Percentiles rank a stretch among this genome's conserved stretches.
Evolutionary conservation across 495 filamentous ascomycete species (phyloP).

Genomic region (Aspergillus mulundensis): DNA sequence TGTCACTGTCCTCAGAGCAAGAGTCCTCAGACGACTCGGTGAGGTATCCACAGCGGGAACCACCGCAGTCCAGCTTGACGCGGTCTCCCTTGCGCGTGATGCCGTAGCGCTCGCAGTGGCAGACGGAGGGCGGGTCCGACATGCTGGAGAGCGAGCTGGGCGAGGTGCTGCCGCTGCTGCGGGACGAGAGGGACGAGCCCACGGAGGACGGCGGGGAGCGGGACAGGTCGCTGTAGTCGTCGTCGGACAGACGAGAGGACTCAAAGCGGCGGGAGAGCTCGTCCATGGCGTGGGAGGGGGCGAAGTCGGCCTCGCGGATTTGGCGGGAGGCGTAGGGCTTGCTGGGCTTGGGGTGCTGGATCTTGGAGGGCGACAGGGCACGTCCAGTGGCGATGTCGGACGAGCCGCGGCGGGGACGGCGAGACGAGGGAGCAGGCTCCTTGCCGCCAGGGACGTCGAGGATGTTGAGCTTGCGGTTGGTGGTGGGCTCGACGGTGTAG

Average conservation of each 20-base stretch:
- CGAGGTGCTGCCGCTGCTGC: slow-evolving; percentile 66
- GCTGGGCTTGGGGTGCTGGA: slow-evolving; percentile 83
- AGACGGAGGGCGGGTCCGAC: slow-evolving; percentile 64
- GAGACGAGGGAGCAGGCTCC: slow-evolving; percentile 13
- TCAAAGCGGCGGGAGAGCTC: slow-evolving; percentile 71
- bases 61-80: slow-evolving; percentile 92
- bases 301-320: slow-evolving; percentile 76
- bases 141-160: slow-evolving; percentile 69
- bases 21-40: slow-evolving; percentile 50
- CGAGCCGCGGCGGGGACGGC: slow-evolving; percentile 33
- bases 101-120: slow-evolving; percentile 91
- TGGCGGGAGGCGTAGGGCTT: slow-evolving; percentile 80
- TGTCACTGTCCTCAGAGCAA: slow-evolving; percentile 53
- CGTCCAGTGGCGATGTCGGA: slow-evolving; percentile 78
- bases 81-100: slow-evolving; percentile 89
- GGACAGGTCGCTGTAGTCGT: slow-evolving; percentile 60
- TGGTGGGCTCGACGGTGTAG: slow-evolving; percentile 91
- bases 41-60: slow-evolving; percentile 74
- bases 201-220: slow-evolving; percentile 67
- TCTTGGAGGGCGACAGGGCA: slow-evolving; percentile 80
- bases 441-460: slow-evolving; percentile 58
- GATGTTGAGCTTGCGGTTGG: slow-evolving; percentile 86
- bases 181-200: slow-evolving; percentile 70
- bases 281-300: slow-evolving; percentile 62
- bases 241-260: slow-evolving; percentile 67